Conservation (phyloP, 2,329 filamentous ascomycete species). For the Monilinia fructigena region DNA sequence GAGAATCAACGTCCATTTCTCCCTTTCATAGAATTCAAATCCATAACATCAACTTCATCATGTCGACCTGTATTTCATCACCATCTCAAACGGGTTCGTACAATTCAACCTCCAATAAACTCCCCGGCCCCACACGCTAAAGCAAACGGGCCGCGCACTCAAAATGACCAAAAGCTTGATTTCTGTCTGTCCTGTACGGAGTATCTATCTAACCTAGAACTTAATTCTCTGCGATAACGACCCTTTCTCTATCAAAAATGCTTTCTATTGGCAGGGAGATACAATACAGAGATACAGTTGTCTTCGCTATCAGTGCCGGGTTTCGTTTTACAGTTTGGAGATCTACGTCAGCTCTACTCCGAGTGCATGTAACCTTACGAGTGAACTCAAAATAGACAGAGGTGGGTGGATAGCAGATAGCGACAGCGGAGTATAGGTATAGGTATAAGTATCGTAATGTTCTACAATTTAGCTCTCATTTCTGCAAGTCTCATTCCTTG, state of each 20-base stretch:
- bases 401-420: background rate
- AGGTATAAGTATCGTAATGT: background rate
- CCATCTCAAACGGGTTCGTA: background rate
- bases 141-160: constrained; percentile 3
- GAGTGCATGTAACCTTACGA: background rate
- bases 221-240: background rate
- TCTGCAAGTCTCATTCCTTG: background rate
- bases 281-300: background rate
- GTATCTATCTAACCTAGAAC: background rate
- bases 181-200: background rate
- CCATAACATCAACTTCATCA: background rate
- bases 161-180: constrained; percentile 17
- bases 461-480: background rate
- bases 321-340: background rate
- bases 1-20: background rate
- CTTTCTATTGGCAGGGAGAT: too few relatives aligned
- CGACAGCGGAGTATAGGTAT: background rate
- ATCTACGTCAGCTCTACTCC: background rate
- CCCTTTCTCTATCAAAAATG: background rate
- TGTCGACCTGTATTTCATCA: background rate
- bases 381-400: background rate
- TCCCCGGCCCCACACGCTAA: background rate
- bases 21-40: background rate
- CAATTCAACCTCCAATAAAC: constrained; percentile 1
- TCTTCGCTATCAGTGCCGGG: background rate